A percentile compares a stretch with the other conserved stretches of the same genome.
phyloP scores from a whole-genome alignment of 2,329 filamentous ascomycete species.

The Penicillium sp. region DNA sequence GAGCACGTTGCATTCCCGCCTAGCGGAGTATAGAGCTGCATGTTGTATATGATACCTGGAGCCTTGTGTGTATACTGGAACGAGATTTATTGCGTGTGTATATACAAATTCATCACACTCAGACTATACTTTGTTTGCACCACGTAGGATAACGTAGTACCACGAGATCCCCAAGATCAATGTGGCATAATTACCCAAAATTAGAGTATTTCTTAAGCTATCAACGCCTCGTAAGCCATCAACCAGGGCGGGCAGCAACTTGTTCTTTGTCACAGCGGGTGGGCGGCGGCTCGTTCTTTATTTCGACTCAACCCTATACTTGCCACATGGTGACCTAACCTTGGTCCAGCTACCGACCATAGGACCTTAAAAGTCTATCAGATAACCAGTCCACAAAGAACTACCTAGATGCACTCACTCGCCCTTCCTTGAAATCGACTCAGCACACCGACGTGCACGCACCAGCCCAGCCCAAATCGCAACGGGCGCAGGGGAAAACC shows the following conservation, averaged over 20 bases:
- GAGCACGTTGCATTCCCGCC: constrained; percentile 31
- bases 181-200: background rate
- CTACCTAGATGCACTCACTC: no score
- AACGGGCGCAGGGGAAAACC: background rate
- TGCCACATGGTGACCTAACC: no score
- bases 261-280: background rate
- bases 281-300: background rate
- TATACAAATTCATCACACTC: constrained; percentile 12
- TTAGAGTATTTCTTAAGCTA: background rate
- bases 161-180: background rate
- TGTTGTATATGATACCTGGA: constrained; percentile 42
- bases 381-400: no score
- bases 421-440: no score
- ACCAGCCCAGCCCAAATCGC: constrained; percentile 5
- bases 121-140: constrained; percentile 1
- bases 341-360: no score
- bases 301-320: no score
- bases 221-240: background rate
- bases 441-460: background rate
- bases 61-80: constrained; percentile 19
- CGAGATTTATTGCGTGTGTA: constrained; percentile 15
- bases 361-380: no score
- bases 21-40: constrained; percentile 35
- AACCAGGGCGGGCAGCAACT: background rate
- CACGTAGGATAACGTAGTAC: background rate